Evolutionary conservation across 805 yeast species (phyloP).

Genomic region (Suhomyces canberraensis): DNA sequence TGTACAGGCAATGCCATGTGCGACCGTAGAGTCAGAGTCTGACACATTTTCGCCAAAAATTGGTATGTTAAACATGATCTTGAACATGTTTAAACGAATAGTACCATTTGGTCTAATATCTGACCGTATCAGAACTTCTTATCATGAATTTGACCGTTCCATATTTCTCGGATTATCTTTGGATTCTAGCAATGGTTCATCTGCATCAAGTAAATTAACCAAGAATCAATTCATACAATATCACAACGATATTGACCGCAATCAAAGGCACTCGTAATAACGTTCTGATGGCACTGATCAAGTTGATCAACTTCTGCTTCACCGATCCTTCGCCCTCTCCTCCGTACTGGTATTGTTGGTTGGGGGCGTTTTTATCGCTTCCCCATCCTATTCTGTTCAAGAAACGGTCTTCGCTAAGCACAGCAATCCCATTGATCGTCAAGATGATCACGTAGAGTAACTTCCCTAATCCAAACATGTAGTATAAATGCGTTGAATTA

Average conservation of each 20-base stretch:
- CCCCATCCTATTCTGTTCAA: slow-evolving; percentile 55
- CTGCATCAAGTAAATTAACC: slow-evolving; percentile 41
- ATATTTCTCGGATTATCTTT: background rate
- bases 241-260: slow-evolving; percentile 60
- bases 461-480: slow-evolving; percentile 61
- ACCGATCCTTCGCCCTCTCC: slow-evolving; percentile 42
- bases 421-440: slow-evolving; percentile 71
- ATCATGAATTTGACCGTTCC: too few species aligned
- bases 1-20: background rate
- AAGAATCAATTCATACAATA: slow-evolving; percentile 64
- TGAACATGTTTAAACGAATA: too few species aligned
- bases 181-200: background rate
- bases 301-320: slow-evolving; percentile 56
- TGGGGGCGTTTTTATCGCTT: slow-evolving; percentile 13
- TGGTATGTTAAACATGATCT: too few species aligned
- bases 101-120: too few species aligned
- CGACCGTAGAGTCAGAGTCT: too few species aligned
- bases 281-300: slow-evolving; percentile 73
- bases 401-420: slow-evolving; percentile 76
- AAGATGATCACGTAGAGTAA: slow-evolving; percentile 55
- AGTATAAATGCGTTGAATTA: background rate
- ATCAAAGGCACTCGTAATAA: slow-evolving; percentile 73
- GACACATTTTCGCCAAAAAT: background rate
- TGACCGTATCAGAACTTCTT: too few species aligned
- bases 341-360: slow-evolving; percentile 20